Conservation (phyloP, 495 filamentous ascomycete species). For the Durotheca rogersii region DNA sequence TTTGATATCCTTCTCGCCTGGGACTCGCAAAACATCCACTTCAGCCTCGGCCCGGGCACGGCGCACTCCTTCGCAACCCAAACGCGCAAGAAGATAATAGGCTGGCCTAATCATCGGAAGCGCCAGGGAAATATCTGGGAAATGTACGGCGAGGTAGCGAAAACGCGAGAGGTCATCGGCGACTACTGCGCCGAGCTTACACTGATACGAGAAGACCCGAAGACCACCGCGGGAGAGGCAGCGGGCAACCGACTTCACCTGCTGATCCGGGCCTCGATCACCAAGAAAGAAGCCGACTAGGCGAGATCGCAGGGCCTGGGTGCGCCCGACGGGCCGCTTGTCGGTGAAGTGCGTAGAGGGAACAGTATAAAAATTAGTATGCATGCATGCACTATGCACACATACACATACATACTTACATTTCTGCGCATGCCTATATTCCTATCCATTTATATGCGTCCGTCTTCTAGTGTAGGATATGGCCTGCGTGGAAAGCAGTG, state of each 20-base stretch:
- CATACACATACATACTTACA: no score
- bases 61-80: background rate
- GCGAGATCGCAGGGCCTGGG: background rate
- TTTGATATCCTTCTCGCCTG: conserved; percentile 4
- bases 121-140: background rate
- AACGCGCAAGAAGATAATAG: background rate
- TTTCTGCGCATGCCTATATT: background rate
- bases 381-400: background rate
- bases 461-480: no score
- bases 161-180: background rate
- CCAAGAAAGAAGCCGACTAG: background rate
- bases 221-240: conserved; percentile 1
- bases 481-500: no score
- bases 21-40: conserved; percentile 2
- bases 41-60: background rate
- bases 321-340: background rate
- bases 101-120: background rate
- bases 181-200: background rate
- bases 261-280: conserved; percentile 1
- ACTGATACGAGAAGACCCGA: conserved; percentile 13
- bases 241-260: conserved; percentile 15
- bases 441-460: no score
- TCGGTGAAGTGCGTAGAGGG: background rate
- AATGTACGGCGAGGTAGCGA: conserved; percentile 16
- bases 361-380: background rate